Base-by-base conservation (phyloP, 2,329 filamentous ascomycete species). In the Xylariaceae sp. region DNA sequence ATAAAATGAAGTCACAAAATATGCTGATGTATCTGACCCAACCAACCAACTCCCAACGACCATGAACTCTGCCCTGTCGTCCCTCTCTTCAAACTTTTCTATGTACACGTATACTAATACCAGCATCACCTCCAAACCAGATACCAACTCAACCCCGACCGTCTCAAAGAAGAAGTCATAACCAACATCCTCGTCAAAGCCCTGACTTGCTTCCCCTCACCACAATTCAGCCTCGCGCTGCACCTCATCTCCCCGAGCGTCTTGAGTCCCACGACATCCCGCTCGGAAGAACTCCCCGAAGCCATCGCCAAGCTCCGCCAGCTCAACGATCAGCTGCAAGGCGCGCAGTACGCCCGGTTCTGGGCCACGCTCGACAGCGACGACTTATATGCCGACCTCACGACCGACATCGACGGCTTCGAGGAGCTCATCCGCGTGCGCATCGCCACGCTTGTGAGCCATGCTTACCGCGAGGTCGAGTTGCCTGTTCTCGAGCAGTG, bases 81-180 rank as follows among this genome's bases (percentile, higher is more conserved):
- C 3, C 21, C 12, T 45, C 14, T 19, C n/a, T 7, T 25, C 7
- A 5, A 16, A 35, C 22, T 17, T 29, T 25, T 7, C n/a, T n/a
- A n/a, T n/a, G n/a, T n/a, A 33, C n/a, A 11, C 40, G 8, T 12
- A 14, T 14, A 16, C 29, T 50, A 42, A 42, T 35, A 40, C 14
- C 8, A 10, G 40, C 48, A 48, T 52, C 47, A 40, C 38, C 36
- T 22, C 37, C 19, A 12, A 10, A 17, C 41, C 60, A 98, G 93
- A 56, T 98, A 98, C 80, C 94, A 98, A 76, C 95, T 98, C 75
- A 98, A 98, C 82, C 93, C 93, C 42, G 91, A 97, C 76, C 88
- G 95, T 60, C 84, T 91, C 66, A 92, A 93, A 76, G 88, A 95
- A 65, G 93, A 98, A 72, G 89, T 92, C 64, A 90, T 93, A 70